Conservation (phyloP, 1,284 basidiomycete species). For the Ustilago nuda region DNA sequence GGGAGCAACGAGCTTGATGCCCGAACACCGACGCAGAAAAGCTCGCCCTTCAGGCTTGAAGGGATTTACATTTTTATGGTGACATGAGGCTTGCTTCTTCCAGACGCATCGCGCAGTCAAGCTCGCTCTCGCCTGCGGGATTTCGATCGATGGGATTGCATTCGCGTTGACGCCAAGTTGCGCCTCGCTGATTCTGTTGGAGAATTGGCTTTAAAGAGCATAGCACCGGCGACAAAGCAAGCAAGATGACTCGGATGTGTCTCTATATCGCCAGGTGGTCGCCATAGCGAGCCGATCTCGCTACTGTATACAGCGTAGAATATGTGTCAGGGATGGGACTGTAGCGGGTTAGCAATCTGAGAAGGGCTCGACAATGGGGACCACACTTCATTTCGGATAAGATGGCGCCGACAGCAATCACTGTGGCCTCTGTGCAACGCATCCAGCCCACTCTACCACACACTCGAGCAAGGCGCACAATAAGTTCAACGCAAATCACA, state of each 20-base stretch:
- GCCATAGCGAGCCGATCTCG: constrained; percentile 8
- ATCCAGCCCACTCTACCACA: neutral
- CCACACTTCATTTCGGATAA: neutral
- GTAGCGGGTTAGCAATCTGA: neutral
- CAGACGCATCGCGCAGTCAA: neutral
- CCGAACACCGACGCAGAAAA: neutral
- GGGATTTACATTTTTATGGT: neutral
- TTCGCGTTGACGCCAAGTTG: constrained; percentile 4
- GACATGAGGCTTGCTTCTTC: neutral
- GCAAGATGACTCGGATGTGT: constrained; percentile 5
- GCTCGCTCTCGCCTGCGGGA: neutral
- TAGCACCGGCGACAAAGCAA: neutral
- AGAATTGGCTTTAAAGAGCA: neutral
- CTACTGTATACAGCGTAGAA: neutral
- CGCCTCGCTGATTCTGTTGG: neutral
- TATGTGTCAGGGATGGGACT: neutral
- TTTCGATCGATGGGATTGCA: constrained; percentile 14
- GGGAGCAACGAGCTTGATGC: neutral
- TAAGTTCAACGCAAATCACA: neutral
- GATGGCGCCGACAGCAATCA: neutral
- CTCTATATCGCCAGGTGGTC: neutral
- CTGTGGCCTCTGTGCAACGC: neutral
- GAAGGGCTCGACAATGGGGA: neutral
- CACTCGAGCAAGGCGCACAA: neutral
- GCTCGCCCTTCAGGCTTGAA: neutral